Conservation (phyloP, 139 green algal species). For the Gonium pectorale region DNA sequence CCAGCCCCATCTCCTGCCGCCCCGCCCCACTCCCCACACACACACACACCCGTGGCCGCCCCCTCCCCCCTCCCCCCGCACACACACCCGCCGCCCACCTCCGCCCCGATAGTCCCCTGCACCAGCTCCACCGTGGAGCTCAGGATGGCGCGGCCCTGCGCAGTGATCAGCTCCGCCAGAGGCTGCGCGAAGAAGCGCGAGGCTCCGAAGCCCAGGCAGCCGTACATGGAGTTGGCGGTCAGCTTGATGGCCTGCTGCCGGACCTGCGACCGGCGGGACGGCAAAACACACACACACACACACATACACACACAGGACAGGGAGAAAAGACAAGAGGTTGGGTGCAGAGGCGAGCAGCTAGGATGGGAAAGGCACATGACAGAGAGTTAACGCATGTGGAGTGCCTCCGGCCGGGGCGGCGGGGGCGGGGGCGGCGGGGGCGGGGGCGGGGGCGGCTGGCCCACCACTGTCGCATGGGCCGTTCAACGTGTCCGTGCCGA, state of each 20-base stretch:
- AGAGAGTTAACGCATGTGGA: slow-evolving; percentile 64
- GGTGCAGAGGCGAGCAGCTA: too few relatives aligned
- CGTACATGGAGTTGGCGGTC: slow-evolving; percentile 99
- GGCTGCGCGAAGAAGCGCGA: slow-evolving; percentile 94
- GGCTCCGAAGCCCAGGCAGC: slow-evolving; percentile 95
- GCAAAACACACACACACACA: too few relatives aligned
- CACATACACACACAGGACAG: too few relatives aligned
- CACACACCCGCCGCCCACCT: slow-evolving; percentile 34
- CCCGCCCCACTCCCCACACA: too few relatives aligned
- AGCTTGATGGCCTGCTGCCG: slow-evolving; percentile 91
- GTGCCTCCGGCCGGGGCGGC: slow-evolving; percentile 80
- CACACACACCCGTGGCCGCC: too few relatives aligned
- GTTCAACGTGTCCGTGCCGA: too few relatives aligned
- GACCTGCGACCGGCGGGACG: not conserved
- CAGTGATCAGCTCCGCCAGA: slow-evolving; percentile 95
- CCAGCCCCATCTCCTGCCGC: too few relatives aligned
- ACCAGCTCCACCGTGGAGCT: slow-evolving; percentile 96
- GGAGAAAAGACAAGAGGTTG: not conserved
- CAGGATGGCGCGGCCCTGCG: slow-evolving; percentile 94
- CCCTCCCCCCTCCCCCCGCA: not conserved
- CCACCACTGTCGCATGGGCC: too few relatives aligned
- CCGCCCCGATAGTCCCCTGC: slow-evolving; percentile 61
- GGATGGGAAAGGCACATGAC: too few relatives aligned
- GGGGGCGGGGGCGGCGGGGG: too few relatives aligned
- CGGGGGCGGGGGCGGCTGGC: too few relatives aligned